Base-by-base conservation (phyloP, 345 rosid species). In the Populus davidiana region DNA sequence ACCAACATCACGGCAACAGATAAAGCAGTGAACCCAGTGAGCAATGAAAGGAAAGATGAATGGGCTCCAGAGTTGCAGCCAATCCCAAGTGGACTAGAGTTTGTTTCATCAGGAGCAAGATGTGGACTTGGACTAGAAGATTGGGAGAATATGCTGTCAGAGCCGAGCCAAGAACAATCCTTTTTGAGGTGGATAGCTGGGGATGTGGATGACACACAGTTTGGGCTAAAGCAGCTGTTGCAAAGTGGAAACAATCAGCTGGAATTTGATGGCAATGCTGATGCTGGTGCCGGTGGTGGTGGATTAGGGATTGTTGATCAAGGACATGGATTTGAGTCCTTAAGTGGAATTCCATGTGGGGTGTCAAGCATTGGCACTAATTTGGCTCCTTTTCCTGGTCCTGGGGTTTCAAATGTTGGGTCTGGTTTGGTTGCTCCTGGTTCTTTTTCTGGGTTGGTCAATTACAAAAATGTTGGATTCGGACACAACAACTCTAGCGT, bases 131-230 rank as follows among this genome's bases (percentile, higher is more conserved):
- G 89, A 44, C 52, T 85, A 39, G 86, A 82, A 65, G 91, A 89
- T 35, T 89, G 89, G 91, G 91, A 87, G 70, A 77, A 72, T 75
- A 74, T 89, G 84, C 71, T 87, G 52, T 80, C 91, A 20, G 91
- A 86, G 64, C 81, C 77, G 20, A 79, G 75, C 52, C 90, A 86
- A 50, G 92, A 87, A 66, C 86, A 86, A 70, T 86, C 89, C 61
- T 67, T 87, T 63, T 70, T 86, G 66, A 78, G 80, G 74, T 85
- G 87, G 90, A 83, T 89, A 67, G 68, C 86, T 8, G 90, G 90
- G 38, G 89, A 89, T 71, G 83, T 80, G 56, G 89, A 89, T 65
- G 90, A 89, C 29, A n/a, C 64, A 0, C 77, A 89, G 9, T 76
- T 81, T 69, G 90, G 89, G 62, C 72, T 84, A 66, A 78, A 70